Percentiles rank a stretch among this genome's conserved stretches.
Conservation (phyloP, 202 grass and related monocot genomes). For the Miscanthus sacchariflorus region DNA sequence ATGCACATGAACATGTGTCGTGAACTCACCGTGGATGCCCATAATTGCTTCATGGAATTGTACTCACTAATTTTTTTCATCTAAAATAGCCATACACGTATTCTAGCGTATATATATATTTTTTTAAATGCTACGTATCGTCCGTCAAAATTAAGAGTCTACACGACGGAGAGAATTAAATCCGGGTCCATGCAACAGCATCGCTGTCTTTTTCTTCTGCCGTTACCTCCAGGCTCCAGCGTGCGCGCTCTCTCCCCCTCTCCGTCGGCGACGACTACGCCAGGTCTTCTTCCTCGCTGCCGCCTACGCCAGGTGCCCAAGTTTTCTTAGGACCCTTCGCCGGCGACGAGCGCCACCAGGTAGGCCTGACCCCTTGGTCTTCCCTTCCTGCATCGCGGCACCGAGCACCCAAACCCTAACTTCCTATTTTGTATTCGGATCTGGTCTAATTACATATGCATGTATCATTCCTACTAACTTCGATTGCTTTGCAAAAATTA, state of each 20-base stretch:
- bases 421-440: not conserved
- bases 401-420: not conserved
- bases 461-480: not conserved
- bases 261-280: not conserved
- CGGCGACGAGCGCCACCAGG: not conserved
- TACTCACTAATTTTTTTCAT: too few relatives aligned
- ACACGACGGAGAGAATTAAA: too few relatives aligned
- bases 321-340: not conserved
- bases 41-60: too few relatives aligned
- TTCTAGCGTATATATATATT: too few relatives aligned
- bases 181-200: too few relatives aligned
- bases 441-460: not conserved
- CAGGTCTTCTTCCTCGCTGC: not conserved
- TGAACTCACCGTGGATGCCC: too few relatives aligned
- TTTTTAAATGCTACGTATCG: too few relatives aligned
- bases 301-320: not conserved
- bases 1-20: too few relatives aligned
- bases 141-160: too few relatives aligned
- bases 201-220: too few relatives aligned
- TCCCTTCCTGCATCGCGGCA: not conserved
- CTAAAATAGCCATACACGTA: too few relatives aligned
- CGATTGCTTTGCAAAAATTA: not conserved
- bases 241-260: not conserved
- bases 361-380: not conserved
- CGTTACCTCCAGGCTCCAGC: too few relatives aligned